A percentile compares a stretch with the other conserved stretches of the same genome.
These are phyloP conservation scores for Vachellia collinsii DNA, from an alignment of 306 rosid genomes.

Conservation along the genomic window DNA sequence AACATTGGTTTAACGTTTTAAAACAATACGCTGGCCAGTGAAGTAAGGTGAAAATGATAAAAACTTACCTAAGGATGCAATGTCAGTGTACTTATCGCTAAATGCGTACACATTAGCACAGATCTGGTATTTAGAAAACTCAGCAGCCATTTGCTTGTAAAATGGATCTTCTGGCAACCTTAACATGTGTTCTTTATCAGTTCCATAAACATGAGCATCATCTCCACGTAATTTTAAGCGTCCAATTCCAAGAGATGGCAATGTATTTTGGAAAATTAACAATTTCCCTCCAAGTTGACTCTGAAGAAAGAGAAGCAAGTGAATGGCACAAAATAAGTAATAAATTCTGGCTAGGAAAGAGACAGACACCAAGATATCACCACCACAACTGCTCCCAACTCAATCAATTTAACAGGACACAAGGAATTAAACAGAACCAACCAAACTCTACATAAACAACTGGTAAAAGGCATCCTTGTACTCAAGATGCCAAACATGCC, in stretches of 20 bases:
- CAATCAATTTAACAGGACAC: not conserved
- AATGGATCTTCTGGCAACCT: conserved; percentile 97
- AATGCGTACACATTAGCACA: conserved; percentile 81
- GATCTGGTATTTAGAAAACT: conserved; percentile 91
- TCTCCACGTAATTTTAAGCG: conserved; percentile 97
- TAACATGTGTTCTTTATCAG: conserved; percentile 85
- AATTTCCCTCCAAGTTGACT: conserved; percentile 95
- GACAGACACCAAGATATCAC: not conserved
- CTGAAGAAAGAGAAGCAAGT: conserved; percentile 53
- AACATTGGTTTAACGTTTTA: not conserved
- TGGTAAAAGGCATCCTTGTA: not conserved
- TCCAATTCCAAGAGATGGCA: conserved; percentile 97
- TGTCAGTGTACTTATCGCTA: conserved; percentile 98
- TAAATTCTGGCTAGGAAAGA: not conserved
- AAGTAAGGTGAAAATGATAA: conserved; percentile 23
- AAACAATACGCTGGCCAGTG: not conserved
- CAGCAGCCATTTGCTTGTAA: conserved; percentile 99
- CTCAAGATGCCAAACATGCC: not conserved
- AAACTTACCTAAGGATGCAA: conserved; percentile 85
- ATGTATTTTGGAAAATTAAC: conserved; percentile 90
- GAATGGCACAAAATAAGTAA: conserved; percentile 13
- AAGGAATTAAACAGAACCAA: not conserved
- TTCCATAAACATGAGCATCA: conserved; percentile 90
- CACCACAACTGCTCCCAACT: not conserved
- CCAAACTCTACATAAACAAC: not conserved